Conservation (phyloP, 176 grass and related monocot species). For the Zea luxurians region DNA sequence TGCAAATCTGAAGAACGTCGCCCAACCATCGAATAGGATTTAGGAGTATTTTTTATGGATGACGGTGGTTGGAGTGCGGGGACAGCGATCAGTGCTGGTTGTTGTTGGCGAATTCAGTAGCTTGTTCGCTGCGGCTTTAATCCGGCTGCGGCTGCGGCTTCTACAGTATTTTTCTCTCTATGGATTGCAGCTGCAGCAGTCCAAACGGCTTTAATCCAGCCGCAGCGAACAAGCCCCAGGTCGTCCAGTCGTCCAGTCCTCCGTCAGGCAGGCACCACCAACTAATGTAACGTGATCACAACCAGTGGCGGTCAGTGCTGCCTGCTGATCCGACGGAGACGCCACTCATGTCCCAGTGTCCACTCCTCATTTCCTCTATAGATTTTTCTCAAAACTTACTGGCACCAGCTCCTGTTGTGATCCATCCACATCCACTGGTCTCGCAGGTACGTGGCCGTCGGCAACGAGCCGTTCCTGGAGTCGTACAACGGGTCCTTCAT, state of each 20-base stretch:
- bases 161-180: no score
- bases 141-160: no score
- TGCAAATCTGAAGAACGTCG: neutral
- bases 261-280: neutral
- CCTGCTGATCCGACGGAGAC: neutral
- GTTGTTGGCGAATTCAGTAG: neutral
- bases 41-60: neutral
- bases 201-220: no score
- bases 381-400: no score
- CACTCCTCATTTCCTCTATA: neutral
- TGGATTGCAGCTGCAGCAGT: no score
- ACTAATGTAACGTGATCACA: constrained; percentile 17
- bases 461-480: constrained; percentile 68
- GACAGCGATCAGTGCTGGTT: constrained; percentile 13
- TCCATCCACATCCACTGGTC: neutral
- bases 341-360: neutral
- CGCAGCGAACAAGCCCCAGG: no score
- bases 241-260: neutral
- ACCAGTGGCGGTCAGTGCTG: neutral
- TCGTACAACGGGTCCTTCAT: constrained; percentile 62
- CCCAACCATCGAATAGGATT: neutral
- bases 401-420: no score
- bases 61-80: constrained; percentile 6
- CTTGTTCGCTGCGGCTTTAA: no score
- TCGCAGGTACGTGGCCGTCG: constrained; percentile 63